Conservation (phyloP, 2,329 filamentous ascomycete genomes). For the Colletotrichum australisinense region DNA sequence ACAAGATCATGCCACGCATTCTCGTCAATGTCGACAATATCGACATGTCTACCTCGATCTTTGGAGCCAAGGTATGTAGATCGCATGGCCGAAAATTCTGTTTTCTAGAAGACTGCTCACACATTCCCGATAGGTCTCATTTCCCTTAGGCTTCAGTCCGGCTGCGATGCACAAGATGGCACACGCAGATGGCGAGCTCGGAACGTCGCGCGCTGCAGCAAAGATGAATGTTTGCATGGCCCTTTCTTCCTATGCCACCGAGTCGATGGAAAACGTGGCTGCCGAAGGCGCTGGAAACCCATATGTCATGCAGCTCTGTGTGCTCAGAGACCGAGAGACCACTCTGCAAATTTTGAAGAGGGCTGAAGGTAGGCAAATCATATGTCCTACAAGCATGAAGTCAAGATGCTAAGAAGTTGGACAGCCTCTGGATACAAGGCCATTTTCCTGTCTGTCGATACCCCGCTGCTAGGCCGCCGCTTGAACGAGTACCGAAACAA, state of each 20-base stretch:
- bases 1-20: slow-evolving; percentile 60
- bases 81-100: background rate
- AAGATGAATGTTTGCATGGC: slow-evolving; percentile 50
- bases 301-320: slow-evolving; percentile 62
- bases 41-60: slow-evolving; percentile 54
- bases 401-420: slow-evolving; percentile 1
- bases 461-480: slow-evolving; percentile 62
- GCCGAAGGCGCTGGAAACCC: slow-evolving; percentile 49
- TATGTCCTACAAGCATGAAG: background rate
- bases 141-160: slow-evolving; percentile 67
- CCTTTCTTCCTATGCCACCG: slow-evolving; percentile 58
- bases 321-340: slow-evolving; percentile 59
- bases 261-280: slow-evolving; percentile 57
- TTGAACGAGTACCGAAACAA: slow-evolving; percentile 65
- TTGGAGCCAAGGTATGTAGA: slow-evolving; percentile 47
- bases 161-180: slow-evolving; percentile 66
- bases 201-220: slow-evolving; percentile 60
- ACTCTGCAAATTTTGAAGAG: slow-evolving; percentile 53
- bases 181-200: slow-evolving; percentile 63
- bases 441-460: slow-evolving; percentile 65
- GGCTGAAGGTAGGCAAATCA: slow-evolving; percentile 50
- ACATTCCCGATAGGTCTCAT: slow-evolving; percentile 42
- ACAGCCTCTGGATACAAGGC: slow-evolving; percentile 54
- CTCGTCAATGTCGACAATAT: slow-evolving; percentile 52
- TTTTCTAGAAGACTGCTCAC: background rate